Percentiles rank a stretch among this genome's conserved stretches.
phyloP scores from a whole-genome alignment of 2,329 filamentous ascomycete species.

The Ophiostoma australiae region DNA sequence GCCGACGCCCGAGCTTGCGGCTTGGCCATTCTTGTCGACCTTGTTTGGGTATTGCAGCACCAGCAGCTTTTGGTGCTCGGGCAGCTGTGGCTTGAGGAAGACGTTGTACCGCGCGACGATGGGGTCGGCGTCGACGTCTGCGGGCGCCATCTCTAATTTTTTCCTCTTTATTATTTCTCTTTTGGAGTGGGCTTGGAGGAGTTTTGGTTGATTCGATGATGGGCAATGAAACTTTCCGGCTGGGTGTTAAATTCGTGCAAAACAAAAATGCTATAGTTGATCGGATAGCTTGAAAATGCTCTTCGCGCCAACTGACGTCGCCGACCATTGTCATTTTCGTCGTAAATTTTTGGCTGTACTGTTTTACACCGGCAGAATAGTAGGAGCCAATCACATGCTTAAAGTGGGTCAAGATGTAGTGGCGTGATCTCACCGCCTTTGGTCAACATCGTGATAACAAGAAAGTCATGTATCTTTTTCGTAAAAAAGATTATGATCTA shows the following conservation, averaged over 20 bases:
- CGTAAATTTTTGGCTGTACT: constrained; percentile 10
- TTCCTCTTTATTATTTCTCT: neutral
- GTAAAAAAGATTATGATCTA: too few relatives aligned
- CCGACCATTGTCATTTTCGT: neutral
- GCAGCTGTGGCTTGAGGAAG: constrained; percentile 71
- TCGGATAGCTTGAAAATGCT: neutral
- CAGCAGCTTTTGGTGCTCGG: constrained; percentile 60
- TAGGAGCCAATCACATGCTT: neutral
- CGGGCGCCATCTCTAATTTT: neutral
- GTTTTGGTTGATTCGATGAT: neutral
- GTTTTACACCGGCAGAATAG: neutral
- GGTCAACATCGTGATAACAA: neutral
- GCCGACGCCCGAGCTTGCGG: constrained; percentile 24
- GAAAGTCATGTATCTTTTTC: too few relatives aligned
- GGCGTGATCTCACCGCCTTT: constrained; percentile 5
- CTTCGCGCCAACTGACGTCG: constrained; percentile 4
- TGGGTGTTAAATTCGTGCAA: neutral
- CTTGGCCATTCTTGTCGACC: constrained; percentile 48
- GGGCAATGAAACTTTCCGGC: neutral
- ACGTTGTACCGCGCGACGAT: constrained; percentile 74
- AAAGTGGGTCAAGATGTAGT: neutral
- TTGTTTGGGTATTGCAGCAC: constrained; percentile 89
- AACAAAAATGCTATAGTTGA: too few relatives aligned
- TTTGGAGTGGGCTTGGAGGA: neutral
- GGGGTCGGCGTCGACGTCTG: constrained; percentile 58